These are phyloP conservation scores for Pisolithus marmoratus DNA, from an alignment of 768 basidiomycete genomes.

Conservation along the genomic window DNA sequence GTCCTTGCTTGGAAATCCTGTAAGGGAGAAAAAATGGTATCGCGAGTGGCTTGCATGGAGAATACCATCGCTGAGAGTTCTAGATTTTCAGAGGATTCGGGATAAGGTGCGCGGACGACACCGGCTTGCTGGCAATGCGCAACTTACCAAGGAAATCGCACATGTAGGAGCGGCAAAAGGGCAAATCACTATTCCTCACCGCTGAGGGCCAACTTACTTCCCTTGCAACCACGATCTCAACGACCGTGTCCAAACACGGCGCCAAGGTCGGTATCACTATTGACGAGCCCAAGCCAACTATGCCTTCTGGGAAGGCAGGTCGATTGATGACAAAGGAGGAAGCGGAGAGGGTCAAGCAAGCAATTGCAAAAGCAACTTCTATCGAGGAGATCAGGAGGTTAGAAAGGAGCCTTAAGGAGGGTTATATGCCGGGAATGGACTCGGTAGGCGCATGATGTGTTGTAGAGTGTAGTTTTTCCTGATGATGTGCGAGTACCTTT, in stretches of 20 bases:
- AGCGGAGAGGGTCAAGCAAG: constrained; percentile 78
- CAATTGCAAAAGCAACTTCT: constrained; percentile 86
- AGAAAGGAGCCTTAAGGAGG: constrained; percentile 78
- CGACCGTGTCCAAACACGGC: constrained; percentile 62
- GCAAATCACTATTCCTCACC: constrained; percentile 74
- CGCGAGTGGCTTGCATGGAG: constrained; percentile 93
- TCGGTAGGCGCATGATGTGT: constrained; percentile 63
- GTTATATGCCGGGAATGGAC: constrained; percentile 76
- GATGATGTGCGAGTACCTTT: constrained; percentile 13
- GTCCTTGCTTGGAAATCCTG: constrained; percentile 76
- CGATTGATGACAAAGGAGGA: constrained; percentile 90
- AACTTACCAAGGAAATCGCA: constrained; percentile 22
- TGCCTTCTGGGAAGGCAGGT: constrained; percentile 62
- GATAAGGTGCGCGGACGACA: constrained; percentile 74
- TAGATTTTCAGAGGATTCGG: constrained; percentile 92
- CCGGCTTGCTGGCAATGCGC: constrained; percentile 11
- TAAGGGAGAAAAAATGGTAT: constrained; percentile 90
- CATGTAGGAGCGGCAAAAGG: constrained; percentile 71
- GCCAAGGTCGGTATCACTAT: constrained; percentile 59
- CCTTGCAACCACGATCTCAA: constrained; percentile 72
- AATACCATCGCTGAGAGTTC: constrained; percentile 80
- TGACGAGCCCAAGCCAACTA: constrained; percentile 70
- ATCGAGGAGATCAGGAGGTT: constrained; percentile 83
- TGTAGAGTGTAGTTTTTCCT: constrained; percentile 29
- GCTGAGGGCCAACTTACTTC: constrained; percentile 71